A percentile compares a stretch with the other conserved stretches of the same genome.
Conservation (phyloP, 805 yeast genomes). For the Metschnikowia hibisci region DNA sequence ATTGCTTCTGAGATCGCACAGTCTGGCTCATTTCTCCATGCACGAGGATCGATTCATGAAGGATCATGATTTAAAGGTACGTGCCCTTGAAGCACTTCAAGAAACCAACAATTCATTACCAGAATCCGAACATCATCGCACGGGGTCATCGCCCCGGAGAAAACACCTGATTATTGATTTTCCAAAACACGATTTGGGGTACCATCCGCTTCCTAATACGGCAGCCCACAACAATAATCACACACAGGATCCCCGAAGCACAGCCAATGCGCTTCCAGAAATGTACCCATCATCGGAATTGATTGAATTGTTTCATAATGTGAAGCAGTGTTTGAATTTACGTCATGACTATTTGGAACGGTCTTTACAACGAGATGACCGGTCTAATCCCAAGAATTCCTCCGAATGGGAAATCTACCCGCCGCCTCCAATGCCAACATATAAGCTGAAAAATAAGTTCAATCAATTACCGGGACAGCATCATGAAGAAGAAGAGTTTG, state of each 20-base stretch:
- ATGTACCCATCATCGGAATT: conserved; percentile 68
- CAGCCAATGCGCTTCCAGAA: conserved; percentile 31
- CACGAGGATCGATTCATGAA: conserved; percentile 60
- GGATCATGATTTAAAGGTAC: conserved; percentile 64
- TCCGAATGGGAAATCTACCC: conserved; percentile 81
- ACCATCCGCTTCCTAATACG: conserved; percentile 19
- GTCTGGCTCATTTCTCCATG: conserved; percentile 57
- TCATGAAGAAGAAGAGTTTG: conserved; percentile 54
- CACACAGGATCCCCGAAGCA: conserved; percentile 11
- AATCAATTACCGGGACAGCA: conserved; percentile 38
- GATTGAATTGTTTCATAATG: conserved; percentile 57
- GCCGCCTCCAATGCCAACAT: conserved; percentile 86
- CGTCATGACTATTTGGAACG: conserved; percentile 71
- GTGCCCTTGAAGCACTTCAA: conserved; percentile 51
- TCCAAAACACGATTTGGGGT: conserved; percentile 21
- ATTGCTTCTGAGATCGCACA: conserved; percentile 27
- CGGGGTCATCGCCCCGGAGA: conserved; percentile 28
- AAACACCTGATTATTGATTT: conserved; percentile 39
- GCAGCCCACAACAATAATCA: conserved; percentile 20
- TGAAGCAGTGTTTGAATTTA: conserved; percentile 62
- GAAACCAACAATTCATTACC: conserved; percentile 11
- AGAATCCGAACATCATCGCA: conserved; percentile 31
- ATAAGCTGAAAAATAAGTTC: conserved; percentile 55
- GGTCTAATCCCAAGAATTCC: conserved; percentile 80
- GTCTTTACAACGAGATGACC: conserved; percentile 64